Evolutionary conservation across 2,329 filamentous ascomycete genomes (phyloP), one percentile per base, ranked within the genome.

Genomic region (Alternaria brassicicola): DNA sequence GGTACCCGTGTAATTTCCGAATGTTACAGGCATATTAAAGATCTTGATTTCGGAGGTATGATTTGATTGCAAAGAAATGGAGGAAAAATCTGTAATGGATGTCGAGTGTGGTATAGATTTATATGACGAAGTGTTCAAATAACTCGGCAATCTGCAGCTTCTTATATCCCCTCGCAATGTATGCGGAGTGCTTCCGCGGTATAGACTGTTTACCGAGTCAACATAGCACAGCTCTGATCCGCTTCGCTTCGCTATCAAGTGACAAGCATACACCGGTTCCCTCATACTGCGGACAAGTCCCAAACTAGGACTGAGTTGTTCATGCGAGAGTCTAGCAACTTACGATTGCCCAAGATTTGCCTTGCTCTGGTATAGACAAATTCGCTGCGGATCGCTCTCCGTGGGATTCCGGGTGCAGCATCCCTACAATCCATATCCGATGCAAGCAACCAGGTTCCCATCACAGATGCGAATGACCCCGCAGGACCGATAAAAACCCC

Each of bases 1-100:
- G 19, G 31, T 59, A 17, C 45, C 52, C 13, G 52, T 30, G n/a
- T 59, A 59, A 26, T 56, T 59, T 41, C 49, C 46, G 26, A 56
- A 46, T n/a, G 13, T 47, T 35, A 30, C 13, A 42, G 21, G 39
- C 13, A 47, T 47, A 12, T 2, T 35, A 13, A 33, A 25, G 43
- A 8, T 25, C 13, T 33, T 23, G 2, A 25, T 4, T 15, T 19
- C 4, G n/a, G 41, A 28, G 10, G 23, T 39, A 2, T n/a, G 2
- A 2, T 47, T 21, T 7, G 7, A n/a, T 47, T 9, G 13, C 1
- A n/a, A 13, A 15, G 5, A 25, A 33, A n/a, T 7, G 19, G n/a
- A 31, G 6, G 33, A 23, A 10, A 31, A 31, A 15, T 31, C 1
- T 6, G 43, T 31, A 31, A 46, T 12, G 4, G 12, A 15, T 33